Conservation (phyloP, 2,329 filamentous ascomycete species). For the Xylaria sp. region DNA sequence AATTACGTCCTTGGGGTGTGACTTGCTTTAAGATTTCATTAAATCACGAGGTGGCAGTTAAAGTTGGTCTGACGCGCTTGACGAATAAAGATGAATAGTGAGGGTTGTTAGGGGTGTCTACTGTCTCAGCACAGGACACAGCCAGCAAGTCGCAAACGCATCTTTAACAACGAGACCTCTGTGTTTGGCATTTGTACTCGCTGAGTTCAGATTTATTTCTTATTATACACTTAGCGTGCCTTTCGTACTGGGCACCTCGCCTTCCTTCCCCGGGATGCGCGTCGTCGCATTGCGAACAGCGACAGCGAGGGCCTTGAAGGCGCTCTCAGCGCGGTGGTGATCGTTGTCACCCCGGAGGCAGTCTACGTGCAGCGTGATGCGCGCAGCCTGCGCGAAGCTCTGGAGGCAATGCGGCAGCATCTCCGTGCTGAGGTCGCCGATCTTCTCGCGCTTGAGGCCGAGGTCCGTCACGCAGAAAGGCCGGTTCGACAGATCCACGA, state of each 20-base stretch:
- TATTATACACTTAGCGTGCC: conserved; percentile 77
- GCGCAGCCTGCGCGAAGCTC: conserved; percentile 90
- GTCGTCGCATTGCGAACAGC: conserved; percentile 82
- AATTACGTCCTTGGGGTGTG: background rate
- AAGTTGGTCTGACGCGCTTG: background rate
- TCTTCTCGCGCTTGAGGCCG: conserved; percentile 88
- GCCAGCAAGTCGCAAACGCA: background rate
- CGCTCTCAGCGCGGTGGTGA: conserved; percentile 94
- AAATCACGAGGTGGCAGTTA: background rate
- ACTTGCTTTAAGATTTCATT: background rate
- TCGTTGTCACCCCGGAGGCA: conserved; percentile 92
- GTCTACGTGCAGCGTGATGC: conserved; percentile 95
- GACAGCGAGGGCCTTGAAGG: conserved; percentile 94
- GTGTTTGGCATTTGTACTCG: background rate
- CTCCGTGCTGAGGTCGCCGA: conserved; percentile 91
- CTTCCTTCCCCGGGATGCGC: conserved; percentile 81
- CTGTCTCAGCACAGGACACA: background rate
- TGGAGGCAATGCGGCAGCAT: conserved; percentile 97
- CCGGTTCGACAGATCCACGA: conserved; percentile 93
- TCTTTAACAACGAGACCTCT: background rate
- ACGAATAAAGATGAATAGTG: background rate
- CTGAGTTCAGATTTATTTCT: background rate
- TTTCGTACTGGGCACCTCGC: conserved; percentile 96
- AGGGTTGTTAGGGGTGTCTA: background rate
- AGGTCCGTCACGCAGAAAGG: conserved; percentile 87